phyloP scores from a whole-genome alignment of 2,329 filamentous ascomycete genomes.

The Scedosporium boydii region DNA sequence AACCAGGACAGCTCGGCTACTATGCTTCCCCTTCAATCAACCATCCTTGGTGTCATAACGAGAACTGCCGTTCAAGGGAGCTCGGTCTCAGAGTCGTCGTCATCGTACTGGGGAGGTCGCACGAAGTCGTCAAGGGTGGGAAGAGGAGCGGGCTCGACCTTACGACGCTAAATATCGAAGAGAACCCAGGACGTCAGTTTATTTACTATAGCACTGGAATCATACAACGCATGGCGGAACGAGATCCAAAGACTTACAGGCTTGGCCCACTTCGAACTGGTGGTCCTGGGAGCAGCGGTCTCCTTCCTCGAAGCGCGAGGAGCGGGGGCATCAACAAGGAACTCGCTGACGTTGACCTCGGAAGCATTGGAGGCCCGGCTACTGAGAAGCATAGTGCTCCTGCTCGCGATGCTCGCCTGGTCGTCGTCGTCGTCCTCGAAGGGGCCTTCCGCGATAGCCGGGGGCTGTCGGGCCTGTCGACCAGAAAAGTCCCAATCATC shows the following conservation, averaged over 20 bases:
- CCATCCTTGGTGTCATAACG: not conserved
- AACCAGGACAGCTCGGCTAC: no score
- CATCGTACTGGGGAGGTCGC: not conserved
- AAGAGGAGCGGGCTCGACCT: not conserved
- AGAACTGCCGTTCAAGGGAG: not conserved
- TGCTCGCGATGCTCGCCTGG: not conserved
- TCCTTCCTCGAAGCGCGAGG: not conserved
- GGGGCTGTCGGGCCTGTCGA: not conserved
- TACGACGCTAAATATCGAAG: not conserved
- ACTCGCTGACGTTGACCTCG: not conserved
- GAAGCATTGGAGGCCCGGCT: not conserved
- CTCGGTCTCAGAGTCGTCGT: not conserved
- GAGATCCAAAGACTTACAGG: not conserved
- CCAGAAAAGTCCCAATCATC: not conserved
- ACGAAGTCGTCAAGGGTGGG: not conserved
- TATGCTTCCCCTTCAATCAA: not conserved
- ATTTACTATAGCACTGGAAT: not conserved
- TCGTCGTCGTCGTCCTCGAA: not conserved
- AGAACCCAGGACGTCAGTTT: not conserved
- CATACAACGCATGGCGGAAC: not conserved
- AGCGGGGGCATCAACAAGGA: not conserved
- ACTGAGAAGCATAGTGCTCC: not conserved
- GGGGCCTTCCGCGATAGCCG: not conserved
- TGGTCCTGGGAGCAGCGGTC: not conserved
- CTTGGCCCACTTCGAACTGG: slow-evolving; percentile 1